Percentiles rank a stretch among this genome's conserved stretches.
These are phyloP conservation scores for Phyllosticta citrichinensis DNA, from an alignment of 2,329 filamentous ascomycete genomes.

Conservation along the genomic window DNA sequence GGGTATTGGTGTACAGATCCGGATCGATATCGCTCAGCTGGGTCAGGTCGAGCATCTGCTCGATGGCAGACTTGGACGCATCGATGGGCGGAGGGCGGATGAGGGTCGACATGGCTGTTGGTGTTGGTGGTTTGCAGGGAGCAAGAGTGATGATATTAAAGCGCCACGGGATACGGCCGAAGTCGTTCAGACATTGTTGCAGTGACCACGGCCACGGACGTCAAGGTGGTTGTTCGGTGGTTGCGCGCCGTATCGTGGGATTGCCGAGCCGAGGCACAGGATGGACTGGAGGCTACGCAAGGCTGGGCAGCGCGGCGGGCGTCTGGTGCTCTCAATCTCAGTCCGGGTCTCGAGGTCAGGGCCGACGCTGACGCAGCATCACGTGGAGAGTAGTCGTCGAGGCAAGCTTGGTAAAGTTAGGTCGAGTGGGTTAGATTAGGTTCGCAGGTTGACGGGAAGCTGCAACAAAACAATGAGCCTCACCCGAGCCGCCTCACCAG, in stretches of 20 bases:
- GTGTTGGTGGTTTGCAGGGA: not conserved
- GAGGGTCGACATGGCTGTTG: conserved; percentile 44
- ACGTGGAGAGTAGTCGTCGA: not conserved
- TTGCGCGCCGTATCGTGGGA: not conserved
- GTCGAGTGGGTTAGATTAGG: too few relatives aligned
- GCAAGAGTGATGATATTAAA: not conserved
- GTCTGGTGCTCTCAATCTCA: too few relatives aligned
- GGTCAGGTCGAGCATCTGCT: conserved; percentile 81
- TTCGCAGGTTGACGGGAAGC: not conserved
- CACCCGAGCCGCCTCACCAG: not conserved
- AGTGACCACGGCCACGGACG: not conserved
- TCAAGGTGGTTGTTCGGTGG: not conserved
- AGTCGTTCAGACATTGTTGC: not conserved
- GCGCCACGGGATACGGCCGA: not conserved
- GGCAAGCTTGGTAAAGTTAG: too few relatives aligned
- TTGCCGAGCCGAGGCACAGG: not conserved
- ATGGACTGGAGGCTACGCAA: not conserved
- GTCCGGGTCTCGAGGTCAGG: too few relatives aligned
- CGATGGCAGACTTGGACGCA: conserved; percentile 65
- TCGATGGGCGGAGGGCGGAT: conserved; percentile 67
- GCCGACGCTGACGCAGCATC: not conserved
- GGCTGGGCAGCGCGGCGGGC: too few relatives aligned
- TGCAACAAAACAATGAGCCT: not conserved
- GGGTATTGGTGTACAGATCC: conserved; percentile 90
- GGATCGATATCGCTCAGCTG: conserved; percentile 66